Base-by-base conservation (phyloP, 78 protist genomes). In the Dictyostelium intermedium region DNA sequence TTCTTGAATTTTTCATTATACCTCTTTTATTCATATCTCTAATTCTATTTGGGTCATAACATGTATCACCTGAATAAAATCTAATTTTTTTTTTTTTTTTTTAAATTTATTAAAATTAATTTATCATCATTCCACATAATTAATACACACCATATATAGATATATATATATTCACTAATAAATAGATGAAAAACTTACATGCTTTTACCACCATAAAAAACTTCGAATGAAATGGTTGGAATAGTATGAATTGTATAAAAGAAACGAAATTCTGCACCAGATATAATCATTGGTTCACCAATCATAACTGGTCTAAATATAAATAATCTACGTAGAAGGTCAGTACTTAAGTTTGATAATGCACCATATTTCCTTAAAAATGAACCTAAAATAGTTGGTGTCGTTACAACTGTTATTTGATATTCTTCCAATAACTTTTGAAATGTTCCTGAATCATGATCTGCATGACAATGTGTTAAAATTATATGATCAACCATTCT, bases 401-500 rank as follows among this genome's bases (percentile, higher is more conserved):
- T 96, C 0, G 98, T 93, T 72, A 96, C 94, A 18, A 96, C 95
- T 9, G 96, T 85, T 18, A 96, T 69, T 56, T 95, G 95, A 30
- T 82, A 83, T 91, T 96, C 96, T 35, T 85, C 91, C 43, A 96
- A 82, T 43, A 95, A 69, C 37, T 81, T 79, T 76, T 96, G 98
- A 70, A 96, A 92, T 9, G 98, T 93, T 14, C 98, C 98, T 18
- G 97, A 80, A 87, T 96, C 98, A 92, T 96, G 98, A 77, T 96
- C 98, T 3, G 98, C 96, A 76, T 96, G 98, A 32, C 97, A 93
- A 87, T 96, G 98, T 39, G 96, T 93, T 35, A 92, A 61, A 41
- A 92, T 77, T 70, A 94, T 81, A 77, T 84, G 89, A 63, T 91
- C 95, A 7, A 96, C 83, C 41, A 76, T 53, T 47, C 95, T 82